Conservation (phyloP, 2,329 filamentous ascomycete genomes). For the Corniculantispora saksenae region DNA sequence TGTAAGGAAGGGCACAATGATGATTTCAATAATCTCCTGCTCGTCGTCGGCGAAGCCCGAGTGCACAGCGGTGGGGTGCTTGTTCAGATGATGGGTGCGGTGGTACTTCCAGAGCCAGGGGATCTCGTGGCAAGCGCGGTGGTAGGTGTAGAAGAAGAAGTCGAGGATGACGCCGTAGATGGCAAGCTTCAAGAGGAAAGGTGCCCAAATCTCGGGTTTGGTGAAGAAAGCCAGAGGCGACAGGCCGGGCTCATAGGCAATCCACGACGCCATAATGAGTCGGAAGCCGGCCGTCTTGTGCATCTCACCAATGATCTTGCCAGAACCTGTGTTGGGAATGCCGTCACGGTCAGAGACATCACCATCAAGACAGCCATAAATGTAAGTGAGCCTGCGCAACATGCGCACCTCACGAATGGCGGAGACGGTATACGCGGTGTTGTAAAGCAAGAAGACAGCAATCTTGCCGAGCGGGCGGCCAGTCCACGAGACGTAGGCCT, state of each 20-base stretch:
- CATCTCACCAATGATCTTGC: constrained; percentile 29
- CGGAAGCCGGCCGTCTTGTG: constrained; percentile 28
- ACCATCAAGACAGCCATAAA: constrained; percentile 31
- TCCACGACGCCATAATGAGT: constrained; percentile 26
- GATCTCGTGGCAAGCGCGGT: constrained; percentile 44
- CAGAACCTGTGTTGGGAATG: constrained; percentile 34
- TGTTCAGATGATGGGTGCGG: constrained; percentile 47
- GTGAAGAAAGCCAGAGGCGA: constrained; percentile 16
- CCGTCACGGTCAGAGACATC: constrained; percentile 36
- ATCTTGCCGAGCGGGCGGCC: constrained; percentile 21
- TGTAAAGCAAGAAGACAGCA: constrained; percentile 29
- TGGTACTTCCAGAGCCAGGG: constrained; percentile 40
- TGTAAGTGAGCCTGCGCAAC: constrained; percentile 33
- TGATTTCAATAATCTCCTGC: constrained; percentile 45
- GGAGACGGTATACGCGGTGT: constrained; percentile 31
- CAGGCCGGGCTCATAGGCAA: constrained; percentile 26
- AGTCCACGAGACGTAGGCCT: constrained; percentile 20
- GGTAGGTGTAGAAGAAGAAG: constrained; percentile 45
- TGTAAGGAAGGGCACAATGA: constrained; percentile 41
- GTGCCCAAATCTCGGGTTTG: constrained; percentile 25
- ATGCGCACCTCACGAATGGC: constrained; percentile 32
- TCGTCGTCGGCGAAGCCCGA: constrained; percentile 44
- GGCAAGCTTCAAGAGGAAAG: constrained; percentile 33
- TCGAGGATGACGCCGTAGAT: constrained; percentile 42
- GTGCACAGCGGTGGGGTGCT: constrained; percentile 42